These are phyloP conservation scores for Begonia peltatifolia DNA, from an alignment of 306 rosid genomes.

Conservation along the genomic window DNA sequence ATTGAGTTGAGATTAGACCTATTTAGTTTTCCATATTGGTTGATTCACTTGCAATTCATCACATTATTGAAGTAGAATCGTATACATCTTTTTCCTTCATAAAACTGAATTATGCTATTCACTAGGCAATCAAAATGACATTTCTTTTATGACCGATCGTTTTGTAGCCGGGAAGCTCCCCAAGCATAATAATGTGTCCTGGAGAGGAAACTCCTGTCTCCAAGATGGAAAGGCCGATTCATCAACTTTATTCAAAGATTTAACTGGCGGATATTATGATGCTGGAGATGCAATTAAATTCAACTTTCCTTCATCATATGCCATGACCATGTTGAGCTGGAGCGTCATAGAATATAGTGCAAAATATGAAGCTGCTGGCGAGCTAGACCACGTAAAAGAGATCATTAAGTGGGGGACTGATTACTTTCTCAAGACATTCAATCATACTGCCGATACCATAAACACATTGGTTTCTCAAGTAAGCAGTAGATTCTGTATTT, in stretches of 20 bases:
- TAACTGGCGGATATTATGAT: conserved; percentile 82
- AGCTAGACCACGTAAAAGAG: conserved; percentile 72
- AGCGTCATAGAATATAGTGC: conserved; percentile 91
- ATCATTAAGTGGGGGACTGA: conserved; percentile 90
- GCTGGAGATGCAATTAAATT: conserved; percentile 99
- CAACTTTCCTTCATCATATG: conserved; percentile 63
- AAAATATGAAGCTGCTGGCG: conserved; percentile 86
- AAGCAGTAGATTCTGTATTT: background rate
- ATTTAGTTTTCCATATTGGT: too few species aligned
- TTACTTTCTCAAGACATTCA: conserved; percentile 89
- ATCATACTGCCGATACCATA: conserved; percentile 64
- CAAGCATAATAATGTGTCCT: conserved; percentile 86
- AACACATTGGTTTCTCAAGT: conserved; percentile 55
- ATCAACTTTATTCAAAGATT: conserved; percentile 40
- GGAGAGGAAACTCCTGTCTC: conserved; percentile 81
- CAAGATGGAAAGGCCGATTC: conserved; percentile 43
- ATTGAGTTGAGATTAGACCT: too few species aligned
- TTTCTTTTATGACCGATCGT: too few species aligned
- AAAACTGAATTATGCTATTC: background rate
- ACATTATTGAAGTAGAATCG: too few species aligned
- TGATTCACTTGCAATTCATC: too few species aligned
- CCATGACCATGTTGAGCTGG: conserved; percentile 96
- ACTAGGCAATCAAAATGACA: background rate
- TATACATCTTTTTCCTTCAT: background rate
- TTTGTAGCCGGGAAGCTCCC: conserved; percentile 82